Evolutionary conservation across 768 basidiomycete species (phyloP), one percentile per base, ranked within the genome.

Genomic region (Sarcodon aspratus): DNA sequence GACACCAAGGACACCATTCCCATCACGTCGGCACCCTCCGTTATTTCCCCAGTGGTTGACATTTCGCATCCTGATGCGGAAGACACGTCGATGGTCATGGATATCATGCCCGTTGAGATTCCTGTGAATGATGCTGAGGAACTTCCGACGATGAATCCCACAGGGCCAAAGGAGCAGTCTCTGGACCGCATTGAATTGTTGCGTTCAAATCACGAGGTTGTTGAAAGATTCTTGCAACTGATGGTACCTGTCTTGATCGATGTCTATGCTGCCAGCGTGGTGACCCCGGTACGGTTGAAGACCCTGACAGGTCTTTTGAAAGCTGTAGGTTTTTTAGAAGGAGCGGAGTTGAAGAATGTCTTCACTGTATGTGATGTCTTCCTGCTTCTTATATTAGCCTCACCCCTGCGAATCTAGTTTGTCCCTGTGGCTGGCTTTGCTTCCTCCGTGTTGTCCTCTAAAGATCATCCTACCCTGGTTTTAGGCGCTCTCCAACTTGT

Each of bases 241-340:
- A 80, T 92, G 57, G 82, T 97, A 0, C 96, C 96, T 1, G 91
- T 96, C 48, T 75, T 99, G 48, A 83, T 98, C 50, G 96, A 98
- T 57, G 94, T 99, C n/a, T 98, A 97, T 65, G 87, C 94, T n/a
- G 95, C 96, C 32, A 96, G 91, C 62, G 94, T 98, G 27, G 81
- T 84, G 45, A 79, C 83, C 0, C 80, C 88, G 2, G 82, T 98
- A 9, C 76, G 96, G 51, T 78, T 86, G 38, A 94, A 95, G 69
- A 90, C 92, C 0, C 69, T 98, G 53, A 86, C 82, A 0, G 91
- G 85, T 1, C 59, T 98, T 45, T 66, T 96, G 54, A 96, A 97
- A 63, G 92, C 95, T 2, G 80, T 95, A 49, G 86, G 89, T 52
- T 98, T 93, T 64, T 70, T 90, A 43, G 84, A 90, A 48, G 75